These are phyloP conservation scores for Polyporus arcularius DNA, from an alignment of 768 basidiomycete species.

Conservation along the genomic window DNA sequence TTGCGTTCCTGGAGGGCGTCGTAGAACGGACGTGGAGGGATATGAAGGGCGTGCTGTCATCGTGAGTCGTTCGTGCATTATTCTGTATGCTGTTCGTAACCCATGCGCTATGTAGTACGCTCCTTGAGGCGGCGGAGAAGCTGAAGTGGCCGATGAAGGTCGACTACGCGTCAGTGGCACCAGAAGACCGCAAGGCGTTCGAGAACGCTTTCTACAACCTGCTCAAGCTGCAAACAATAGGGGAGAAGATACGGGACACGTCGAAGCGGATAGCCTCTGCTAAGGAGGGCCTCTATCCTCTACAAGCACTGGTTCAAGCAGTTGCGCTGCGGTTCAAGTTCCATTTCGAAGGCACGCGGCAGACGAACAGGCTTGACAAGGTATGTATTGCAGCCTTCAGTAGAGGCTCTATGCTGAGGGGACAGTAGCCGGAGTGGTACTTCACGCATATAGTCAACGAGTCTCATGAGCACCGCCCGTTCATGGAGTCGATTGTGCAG, in stretches of 20 bases:
- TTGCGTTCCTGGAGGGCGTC: constrained; percentile 61
- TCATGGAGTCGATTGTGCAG: constrained; percentile 79
- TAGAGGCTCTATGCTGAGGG: neutral
- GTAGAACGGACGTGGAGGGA: constrained; percentile 74
- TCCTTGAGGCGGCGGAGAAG: constrained; percentile 66
- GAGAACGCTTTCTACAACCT: constrained; percentile 79
- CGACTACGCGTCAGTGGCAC: constrained; percentile 54
- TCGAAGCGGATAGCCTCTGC: constrained; percentile 27
- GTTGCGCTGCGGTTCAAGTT: constrained; percentile 88
- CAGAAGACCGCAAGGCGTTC: constrained; percentile 61
- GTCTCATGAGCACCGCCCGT: constrained; percentile 78
- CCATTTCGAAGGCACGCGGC: constrained; percentile 86
- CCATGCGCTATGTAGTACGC: constrained; percentile 42
- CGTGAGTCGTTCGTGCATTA: constrained; percentile 44
- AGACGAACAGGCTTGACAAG: constrained; percentile 93
- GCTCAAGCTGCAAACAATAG: constrained; percentile 71
- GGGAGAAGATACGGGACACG: constrained; percentile 45
- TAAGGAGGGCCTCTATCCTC: constrained; percentile 72
- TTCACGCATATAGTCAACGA: constrained; percentile 90
- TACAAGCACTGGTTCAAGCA: constrained; percentile 83
- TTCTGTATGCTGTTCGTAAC: neutral
- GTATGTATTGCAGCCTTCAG: constrained; percentile 36
- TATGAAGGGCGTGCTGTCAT: constrained; percentile 64
- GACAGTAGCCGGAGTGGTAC: constrained; percentile 90
- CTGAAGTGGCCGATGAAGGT: constrained; percentile 86